Evolutionary conservation across 2,329 filamentous ascomycete species (phyloP).

Genomic region (Colletotrichum melonis): DNA sequence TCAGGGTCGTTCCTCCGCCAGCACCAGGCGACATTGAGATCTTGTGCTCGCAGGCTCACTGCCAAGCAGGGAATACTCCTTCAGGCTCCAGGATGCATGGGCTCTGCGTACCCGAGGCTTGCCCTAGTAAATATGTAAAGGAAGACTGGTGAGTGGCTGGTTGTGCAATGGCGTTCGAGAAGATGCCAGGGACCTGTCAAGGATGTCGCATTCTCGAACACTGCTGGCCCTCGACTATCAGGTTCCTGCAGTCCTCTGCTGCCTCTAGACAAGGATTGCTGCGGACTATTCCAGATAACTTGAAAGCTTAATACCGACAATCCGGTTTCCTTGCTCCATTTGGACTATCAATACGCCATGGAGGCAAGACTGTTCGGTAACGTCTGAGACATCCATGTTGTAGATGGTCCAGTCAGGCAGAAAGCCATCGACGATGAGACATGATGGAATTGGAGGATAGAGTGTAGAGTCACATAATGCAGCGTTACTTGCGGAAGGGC

Average conservation of each 20-base stretch:
- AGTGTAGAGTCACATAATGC: not conserved
- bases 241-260: not conserved
- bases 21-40: not conserved
- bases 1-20: not conserved
- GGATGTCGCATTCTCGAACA: constrained; percentile 10
- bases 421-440: not conserved
- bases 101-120: not conserved
- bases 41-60: not conserved
- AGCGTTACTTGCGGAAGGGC: not conserved
- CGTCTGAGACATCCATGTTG: fast-evolving
- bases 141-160: not conserved
- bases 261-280: not conserved
- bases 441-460: not conserved
- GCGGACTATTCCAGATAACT: not conserved
- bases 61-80: not conserved
- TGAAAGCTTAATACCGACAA: not conserved
- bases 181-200: not conserved
- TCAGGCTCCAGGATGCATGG: not conserved
- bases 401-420: not conserved
- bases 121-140: not conserved
- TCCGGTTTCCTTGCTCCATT: not conserved
- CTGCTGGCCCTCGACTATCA: not conserved
- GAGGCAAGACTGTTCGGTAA: not conserved
- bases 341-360: not conserved
- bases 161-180: not conserved